A percentile compares a stretch with the other conserved stretches of the same genome.
Evolutionary conservation across 192 early-diverging fungal genomes (phyloP).

Genomic region (Entomortierella beljakovae): DNA sequence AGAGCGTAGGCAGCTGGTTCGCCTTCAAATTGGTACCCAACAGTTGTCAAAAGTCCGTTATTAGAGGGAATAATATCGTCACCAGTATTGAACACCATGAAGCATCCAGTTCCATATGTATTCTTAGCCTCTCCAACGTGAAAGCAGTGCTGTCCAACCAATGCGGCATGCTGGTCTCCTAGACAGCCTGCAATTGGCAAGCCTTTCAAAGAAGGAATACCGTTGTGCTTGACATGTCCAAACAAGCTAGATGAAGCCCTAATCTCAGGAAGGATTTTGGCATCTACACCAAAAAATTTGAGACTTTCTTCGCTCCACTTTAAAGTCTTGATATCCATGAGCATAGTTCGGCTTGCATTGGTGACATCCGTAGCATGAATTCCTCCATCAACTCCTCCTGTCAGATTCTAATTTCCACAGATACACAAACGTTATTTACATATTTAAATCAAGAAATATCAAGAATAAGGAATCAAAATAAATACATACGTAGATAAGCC

Average conservation of each 20-base stretch:
- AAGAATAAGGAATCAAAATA: too few relatives aligned
- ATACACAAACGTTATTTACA: too few relatives aligned
- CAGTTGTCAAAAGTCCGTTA: slow-evolving; percentile 90
- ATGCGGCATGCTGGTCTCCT: slow-evolving; percentile 95
- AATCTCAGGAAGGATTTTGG: slow-evolving; percentile 79
- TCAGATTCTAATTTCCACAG: slow-evolving; percentile 91
- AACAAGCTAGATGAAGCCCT: slow-evolving; percentile 84
- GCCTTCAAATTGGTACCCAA: slow-evolving; percentile 88
- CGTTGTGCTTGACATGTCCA: slow-evolving; percentile 58
- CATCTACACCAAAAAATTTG: slow-evolving; percentile 82
- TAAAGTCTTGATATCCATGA: slow-evolving; percentile 88
- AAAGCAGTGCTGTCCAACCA: slow-evolving; percentile 96
- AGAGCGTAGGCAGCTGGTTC: slow-evolving; percentile 83
- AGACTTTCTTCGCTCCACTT: slow-evolving; percentile 83
- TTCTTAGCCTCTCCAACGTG: slow-evolving; percentile 90
- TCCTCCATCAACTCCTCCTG: slow-evolving; percentile 79
- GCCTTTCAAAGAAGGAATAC: slow-evolving; percentile 69
- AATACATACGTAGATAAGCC: slow-evolving; percentile 89
- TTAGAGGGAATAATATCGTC: slow-evolving; percentile 76
- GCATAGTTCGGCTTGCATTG: slow-evolving; percentile 94
- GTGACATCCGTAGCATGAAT: slow-evolving; percentile 91
- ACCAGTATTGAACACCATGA: slow-evolving; percentile 97
- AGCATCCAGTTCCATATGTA: slow-evolving; percentile 97
- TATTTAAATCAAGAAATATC: background rate
- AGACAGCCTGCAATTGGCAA: slow-evolving; percentile 89